phyloP scores from a whole-genome alignment of 768 basidiomycete genomes.

The Stropharia rugosoannulata region DNA sequence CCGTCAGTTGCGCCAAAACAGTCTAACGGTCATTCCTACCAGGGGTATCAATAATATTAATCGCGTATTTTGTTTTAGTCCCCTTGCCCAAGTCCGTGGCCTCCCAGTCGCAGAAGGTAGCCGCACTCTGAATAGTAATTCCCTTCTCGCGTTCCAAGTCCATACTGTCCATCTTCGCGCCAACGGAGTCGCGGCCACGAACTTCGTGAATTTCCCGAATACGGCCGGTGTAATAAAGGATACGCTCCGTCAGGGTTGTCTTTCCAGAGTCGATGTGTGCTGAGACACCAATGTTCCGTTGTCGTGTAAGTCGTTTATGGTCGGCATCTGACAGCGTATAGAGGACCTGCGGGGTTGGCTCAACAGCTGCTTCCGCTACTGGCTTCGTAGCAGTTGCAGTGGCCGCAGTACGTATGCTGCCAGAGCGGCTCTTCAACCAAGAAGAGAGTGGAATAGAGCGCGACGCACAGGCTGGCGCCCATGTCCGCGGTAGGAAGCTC shows the following conservation, averaged over 20 bases:
- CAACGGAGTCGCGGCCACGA: constrained; percentile 91
- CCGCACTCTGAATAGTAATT: constrained; percentile 98
- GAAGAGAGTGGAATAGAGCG: constrained; percentile 16
- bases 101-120: constrained; percentile 98
- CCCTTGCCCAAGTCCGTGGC: constrained; percentile 57
- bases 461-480: constrained; percentile 22
- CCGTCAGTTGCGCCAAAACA: not conserved
- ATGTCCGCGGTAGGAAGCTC: constrained; percentile 22
- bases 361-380: constrained; percentile 18
- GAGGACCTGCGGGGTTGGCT: constrained; percentile 28
- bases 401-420: constrained; percentile 38
- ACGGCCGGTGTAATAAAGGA: constrained; percentile 94
- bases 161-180: constrained; percentile 99
- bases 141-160: constrained; percentile 98
- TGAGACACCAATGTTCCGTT: constrained; percentile 95
- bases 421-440: constrained; percentile 14
- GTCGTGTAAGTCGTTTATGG: constrained; percentile 59
- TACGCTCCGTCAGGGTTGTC: constrained; percentile 95
- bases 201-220: constrained; percentile 98
- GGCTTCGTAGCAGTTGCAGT: constrained; percentile 41
- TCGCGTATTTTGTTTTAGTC: constrained; percentile 78
- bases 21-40: constrained; percentile 41
- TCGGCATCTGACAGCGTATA: constrained; percentile 66
- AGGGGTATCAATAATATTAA: constrained; percentile 99
- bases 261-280: constrained; percentile 98